Evolutionary conservation across 495 filamentous ascomycete species (phyloP), one percentile per base, ranked within the genome.

Genomic region (Friedmanniomyces simplex): DNA sequence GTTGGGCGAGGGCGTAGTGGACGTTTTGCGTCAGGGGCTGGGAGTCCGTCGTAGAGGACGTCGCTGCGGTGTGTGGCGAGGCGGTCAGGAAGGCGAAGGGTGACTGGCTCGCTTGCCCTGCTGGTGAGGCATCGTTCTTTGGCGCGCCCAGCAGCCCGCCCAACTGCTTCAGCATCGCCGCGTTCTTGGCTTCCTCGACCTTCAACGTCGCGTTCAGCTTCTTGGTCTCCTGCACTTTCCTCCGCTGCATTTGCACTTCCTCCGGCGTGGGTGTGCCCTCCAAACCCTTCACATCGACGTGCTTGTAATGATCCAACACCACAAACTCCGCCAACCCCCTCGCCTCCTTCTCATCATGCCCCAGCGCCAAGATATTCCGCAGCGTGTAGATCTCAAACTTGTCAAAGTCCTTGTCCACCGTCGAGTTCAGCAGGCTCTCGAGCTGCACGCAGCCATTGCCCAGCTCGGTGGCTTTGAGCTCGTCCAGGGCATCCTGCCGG

Each of bases 401-500:
- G 66, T 91, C 87, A 60, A 90, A 91, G 28, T 84, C 82, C 68
- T 79, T 84, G 59, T 91, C 87, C 13, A 89, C 80, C 39, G 84
- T 86, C 21, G 78, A 71, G 60, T 87, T 84, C n/a, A 97, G 80
- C n/a, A 98, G 76, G 2, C 91, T 96, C 69, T 98, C 94, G 21
- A 98, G 77, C 72, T 95, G 84, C 68, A 96, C 90, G 39, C 91
- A 78, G 24, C 93, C 93, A 67, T 88, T 82, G 66, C 94, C 89
- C 52, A 98, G 84, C 71, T 98, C 93, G n/a, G 36, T 55, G 41
- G 83, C 69, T 57, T 80, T 82, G 39, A 85, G 82, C 22, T 73
- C 68, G 34, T 77, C 63, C 48, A 76, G 77, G 22, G 80, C 77
- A 54, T 81, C 75, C 11, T 73, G 76, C 6, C 72, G 73, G 13